Conservation (phyloP, 179 eudicot genomes). For the Silene coronaria region DNA sequence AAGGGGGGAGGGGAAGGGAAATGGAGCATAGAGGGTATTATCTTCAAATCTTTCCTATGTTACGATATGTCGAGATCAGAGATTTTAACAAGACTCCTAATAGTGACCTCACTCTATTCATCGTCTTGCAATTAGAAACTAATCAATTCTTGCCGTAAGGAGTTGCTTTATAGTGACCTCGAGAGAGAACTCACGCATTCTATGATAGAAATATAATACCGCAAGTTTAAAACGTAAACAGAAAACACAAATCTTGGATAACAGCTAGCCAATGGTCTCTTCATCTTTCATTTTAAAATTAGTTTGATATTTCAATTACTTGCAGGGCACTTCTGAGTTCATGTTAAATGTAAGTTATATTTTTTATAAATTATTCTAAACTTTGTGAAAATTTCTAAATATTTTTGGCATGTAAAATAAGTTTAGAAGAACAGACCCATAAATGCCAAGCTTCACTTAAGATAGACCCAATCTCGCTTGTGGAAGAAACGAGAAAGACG, state of each 20-base stretch:
- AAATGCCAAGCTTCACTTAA: not conserved
- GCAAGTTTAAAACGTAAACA: not conserved
- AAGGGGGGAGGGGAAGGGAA: too few species aligned
- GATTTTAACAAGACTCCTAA: too few species aligned
- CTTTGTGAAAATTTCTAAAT: not conserved
- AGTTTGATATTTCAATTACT: not conserved
- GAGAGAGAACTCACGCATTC: not conserved
- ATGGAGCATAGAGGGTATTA: too few species aligned
- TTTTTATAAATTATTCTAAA: not conserved
- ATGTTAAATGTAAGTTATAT: not conserved
- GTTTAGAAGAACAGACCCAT: not conserved
- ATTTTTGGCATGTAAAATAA: not conserved
- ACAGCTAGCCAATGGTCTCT: not conserved
- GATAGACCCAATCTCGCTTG: conserved; percentile 13
- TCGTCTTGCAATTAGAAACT: not conserved
- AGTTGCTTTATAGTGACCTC: not conserved
- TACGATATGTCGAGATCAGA: too few species aligned
- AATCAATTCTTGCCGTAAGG: not conserved
- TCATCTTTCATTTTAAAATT: not conserved
- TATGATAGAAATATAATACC: not conserved
- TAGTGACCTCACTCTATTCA: too few species aligned
- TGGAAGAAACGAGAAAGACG: conserved; percentile 21
- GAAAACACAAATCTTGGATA: not conserved
- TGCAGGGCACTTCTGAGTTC: not conserved
- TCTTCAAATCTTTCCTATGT: too few species aligned